These are phyloP conservation scores for Solanum acaule DNA, from an alignment of 257 asterid genomes.

Conservation along the genomic window DNA sequence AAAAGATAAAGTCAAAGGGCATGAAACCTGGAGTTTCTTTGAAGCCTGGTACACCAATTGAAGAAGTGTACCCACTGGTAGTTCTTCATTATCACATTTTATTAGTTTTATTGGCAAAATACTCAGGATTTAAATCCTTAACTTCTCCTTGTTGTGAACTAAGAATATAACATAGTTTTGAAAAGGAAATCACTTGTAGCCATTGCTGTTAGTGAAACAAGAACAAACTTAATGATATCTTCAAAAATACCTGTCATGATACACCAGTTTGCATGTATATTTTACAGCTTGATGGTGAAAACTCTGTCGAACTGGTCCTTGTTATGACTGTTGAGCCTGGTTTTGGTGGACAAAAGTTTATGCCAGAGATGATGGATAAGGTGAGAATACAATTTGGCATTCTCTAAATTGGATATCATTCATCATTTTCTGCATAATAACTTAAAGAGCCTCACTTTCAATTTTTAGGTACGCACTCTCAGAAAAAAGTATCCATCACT, in stretches of 20 bases:
- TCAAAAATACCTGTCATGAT: not conserved
- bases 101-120: not conserved
- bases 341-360: constrained; percentile 94
- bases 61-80: constrained; percentile 87
- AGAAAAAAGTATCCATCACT: constrained; percentile 66
- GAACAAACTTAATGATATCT: not conserved
- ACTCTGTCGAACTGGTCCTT: constrained; percentile 77
- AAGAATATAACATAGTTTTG: not conserved
- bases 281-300: constrained; percentile 53
- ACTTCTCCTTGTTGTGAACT: not conserved
- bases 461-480: constrained; percentile 48
- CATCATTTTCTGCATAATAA: not conserved
- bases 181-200: not conserved
- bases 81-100: not conserved
- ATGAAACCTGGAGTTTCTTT: constrained; percentile 83
- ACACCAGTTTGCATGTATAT: not conserved
- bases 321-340: constrained; percentile 99
- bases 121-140: not conserved
- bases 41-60: constrained; percentile 83
- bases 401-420: not conserved
- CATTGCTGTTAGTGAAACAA: not conserved
- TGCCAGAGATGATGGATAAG: constrained; percentile 96
- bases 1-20: constrained; percentile 66
- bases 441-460: not conserved
- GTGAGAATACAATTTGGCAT: constrained; percentile 18